Base-by-base conservation (phyloP, 2,329 filamentous ascomycete genomes). In the Escovopsis sp. region DNA sequence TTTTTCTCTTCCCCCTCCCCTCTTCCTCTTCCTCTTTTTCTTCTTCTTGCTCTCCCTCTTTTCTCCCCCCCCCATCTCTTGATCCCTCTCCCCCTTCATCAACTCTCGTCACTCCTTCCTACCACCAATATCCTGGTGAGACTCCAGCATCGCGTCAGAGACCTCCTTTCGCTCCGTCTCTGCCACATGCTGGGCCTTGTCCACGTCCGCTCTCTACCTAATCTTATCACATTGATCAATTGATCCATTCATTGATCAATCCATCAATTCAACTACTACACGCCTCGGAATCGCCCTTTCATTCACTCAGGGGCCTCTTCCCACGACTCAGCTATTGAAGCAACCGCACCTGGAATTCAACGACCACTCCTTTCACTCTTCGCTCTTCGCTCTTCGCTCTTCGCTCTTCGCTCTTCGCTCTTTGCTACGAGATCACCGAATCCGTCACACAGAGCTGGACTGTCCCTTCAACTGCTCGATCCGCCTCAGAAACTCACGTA, bases 141-240 rank as follows among this genome's bases (percentile, higher is more conserved):
- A 37, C 18, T 32, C 28, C 35, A 37, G 23, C 18, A 37, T 5
- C 35, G 35, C 35, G 10, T 23, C 15, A 37, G 35, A 23, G 35
- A 36, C 35, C 34, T 37, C 35, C 34, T 36, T 35, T 37, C 18
- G 35, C 23, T 32, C 28, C 35, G 35, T 37, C 35, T 37, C 35
- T 37, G 18, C 18, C 35, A 19, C 35, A 15, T 37, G 35, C 35
- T 37, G 35, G 35, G 35, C 18, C 18, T 32, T 34, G 44, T 45
- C 44, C 42, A 9, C 44, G 44, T 43, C 44, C 44, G 40, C 36
- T 45, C 26, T 43, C 38, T 12, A 11, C 28, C 28, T 32, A 11
- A 32, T 34, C 11, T 11, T 18, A 15, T 42, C 26, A 44, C 42
- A 33, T 40, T 15, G 12, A 10, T 33, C 32, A 33, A 15, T 15